phyloP scores from a whole-genome alignment of 257 asterid genomes.

The Solanum chilense region DNA sequence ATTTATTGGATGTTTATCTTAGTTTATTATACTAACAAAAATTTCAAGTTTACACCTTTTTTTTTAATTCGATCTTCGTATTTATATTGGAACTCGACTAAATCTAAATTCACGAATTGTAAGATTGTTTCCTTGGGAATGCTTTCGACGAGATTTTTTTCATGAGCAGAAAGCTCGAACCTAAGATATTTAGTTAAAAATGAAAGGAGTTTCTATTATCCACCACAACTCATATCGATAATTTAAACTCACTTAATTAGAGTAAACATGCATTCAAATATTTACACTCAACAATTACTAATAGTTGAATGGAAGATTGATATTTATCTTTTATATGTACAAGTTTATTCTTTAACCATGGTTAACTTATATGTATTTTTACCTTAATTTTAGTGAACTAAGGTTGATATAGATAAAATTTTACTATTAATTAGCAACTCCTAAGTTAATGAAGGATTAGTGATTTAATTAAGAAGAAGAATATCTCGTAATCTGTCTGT shows the following conservation, averaged over 20 bases:
- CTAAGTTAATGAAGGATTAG: background rate
- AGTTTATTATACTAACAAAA: background rate
- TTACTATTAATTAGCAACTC: background rate
- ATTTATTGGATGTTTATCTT: background rate
- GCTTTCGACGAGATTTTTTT: background rate
- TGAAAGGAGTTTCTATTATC: background rate
- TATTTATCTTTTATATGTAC: background rate
- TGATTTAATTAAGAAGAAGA: background rate
- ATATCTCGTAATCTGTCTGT: background rate
- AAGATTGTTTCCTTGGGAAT: background rate
- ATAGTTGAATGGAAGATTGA: background rate
- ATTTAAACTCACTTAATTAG: background rate
- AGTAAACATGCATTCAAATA: background rate
- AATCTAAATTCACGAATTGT: background rate
- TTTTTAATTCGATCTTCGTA: no score
- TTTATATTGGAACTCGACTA: no score
- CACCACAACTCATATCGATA: background rate
- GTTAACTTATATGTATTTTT: background rate
- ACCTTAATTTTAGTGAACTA: background rate
- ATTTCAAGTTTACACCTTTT: no score
- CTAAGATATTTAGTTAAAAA: accelerated
- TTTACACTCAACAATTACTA: background rate
- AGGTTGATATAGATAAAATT: background rate
- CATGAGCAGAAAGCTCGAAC: background rate
- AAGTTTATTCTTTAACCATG: background rate